phyloP scores from a whole-genome alignment of 768 basidiomycete genomes.

The Lentinula lateritia region DNA sequence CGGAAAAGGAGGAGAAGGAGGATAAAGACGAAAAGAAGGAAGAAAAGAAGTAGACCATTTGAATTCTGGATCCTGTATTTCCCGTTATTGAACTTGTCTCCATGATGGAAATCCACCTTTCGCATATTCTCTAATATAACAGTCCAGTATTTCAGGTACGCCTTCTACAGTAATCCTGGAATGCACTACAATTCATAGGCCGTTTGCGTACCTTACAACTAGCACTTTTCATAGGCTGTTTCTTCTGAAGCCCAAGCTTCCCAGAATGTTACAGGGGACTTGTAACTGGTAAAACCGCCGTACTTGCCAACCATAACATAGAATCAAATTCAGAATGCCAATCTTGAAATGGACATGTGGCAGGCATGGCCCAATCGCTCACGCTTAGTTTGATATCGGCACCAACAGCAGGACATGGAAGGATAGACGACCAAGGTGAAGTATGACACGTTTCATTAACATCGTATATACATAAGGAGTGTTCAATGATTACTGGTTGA shows the following conservation, averaged over 20 bases:
- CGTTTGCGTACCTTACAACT: slow-evolving; percentile 1
- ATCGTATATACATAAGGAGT: too few species aligned
- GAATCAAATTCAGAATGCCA: too few species aligned
- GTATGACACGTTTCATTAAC: too few species aligned
- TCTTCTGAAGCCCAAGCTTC: slow-evolving; percentile 75
- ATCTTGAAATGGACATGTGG: too few species aligned
- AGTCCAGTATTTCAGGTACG: not conserved
- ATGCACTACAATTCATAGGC: slow-evolving; percentile 6
- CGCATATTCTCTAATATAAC: not conserved
- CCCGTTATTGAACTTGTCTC: not conserved
- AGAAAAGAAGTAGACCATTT: slow-evolving; percentile 19
- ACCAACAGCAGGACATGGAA: too few species aligned
- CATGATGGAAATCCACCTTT: not conserved
- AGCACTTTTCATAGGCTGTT: slow-evolving; percentile 15
- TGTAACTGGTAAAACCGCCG: too few species aligned
- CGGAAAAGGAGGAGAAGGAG: slow-evolving; percentile 20
- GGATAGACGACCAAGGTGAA: too few species aligned
- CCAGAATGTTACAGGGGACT: slow-evolving; percentile 51
- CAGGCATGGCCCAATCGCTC: too few species aligned
- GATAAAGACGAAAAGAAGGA: slow-evolving; percentile 18
- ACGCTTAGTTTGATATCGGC: too few species aligned
- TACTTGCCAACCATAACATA: too few species aligned
- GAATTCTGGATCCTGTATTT: not conserved
- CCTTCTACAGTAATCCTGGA: not conserved
- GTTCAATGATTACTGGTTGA: too few species aligned